Evolutionary conservation across 208 protist genomes (phyloP), one percentile per base, ranked within the genome.

Genomic region (Acanthamoeba healyi): DNA sequence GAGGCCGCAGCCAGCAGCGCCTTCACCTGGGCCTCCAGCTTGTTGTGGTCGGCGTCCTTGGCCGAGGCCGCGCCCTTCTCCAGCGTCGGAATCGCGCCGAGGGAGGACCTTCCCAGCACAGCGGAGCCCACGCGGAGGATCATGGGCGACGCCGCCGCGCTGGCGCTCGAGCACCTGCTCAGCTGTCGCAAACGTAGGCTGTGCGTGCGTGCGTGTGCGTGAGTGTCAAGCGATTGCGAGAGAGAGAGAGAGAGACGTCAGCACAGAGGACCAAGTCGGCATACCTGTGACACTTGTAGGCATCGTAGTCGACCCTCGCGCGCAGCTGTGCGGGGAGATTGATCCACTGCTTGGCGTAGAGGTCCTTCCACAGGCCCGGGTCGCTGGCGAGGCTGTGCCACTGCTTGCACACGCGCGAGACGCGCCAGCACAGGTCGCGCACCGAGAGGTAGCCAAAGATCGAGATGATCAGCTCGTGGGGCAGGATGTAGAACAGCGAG

Each of bases 401-500:
- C 36, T 79, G 70, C 70, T 46, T 79, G 29, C 70, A 44, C 36
- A 79, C 70, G 0, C 70, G 70, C 15, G 70, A 38, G 14, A 79
- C 70, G 70, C 70, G 70, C 70, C 70, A 79, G 17, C 70, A 79
- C 4, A 79, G 70, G 34, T 79, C 70, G 70, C 70, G 70, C 38
- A 79, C 70, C 36, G 70, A 49, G 36, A 79, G 70, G 38, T 79
- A 46, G 36, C 70, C 36, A 24, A 79, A 79, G 70, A 79, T 79
- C 36, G 70, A 38, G 36, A 79, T 44, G n/a, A 46, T 34, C 36
- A 79, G n/a, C 36, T 79, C 70, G 15, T 79, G 42, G 70, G 70
- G 70, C 70, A 79, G 34, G 70, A 79, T 34, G 36, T 79, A 79
- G 70, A 79, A 79, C 36, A 79, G 36, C 70, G 70, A 79, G 38